Base-by-base conservation (phyloP, 192 early-diverging fungal genomes). In the Pecoramyces ruminantium region DNA sequence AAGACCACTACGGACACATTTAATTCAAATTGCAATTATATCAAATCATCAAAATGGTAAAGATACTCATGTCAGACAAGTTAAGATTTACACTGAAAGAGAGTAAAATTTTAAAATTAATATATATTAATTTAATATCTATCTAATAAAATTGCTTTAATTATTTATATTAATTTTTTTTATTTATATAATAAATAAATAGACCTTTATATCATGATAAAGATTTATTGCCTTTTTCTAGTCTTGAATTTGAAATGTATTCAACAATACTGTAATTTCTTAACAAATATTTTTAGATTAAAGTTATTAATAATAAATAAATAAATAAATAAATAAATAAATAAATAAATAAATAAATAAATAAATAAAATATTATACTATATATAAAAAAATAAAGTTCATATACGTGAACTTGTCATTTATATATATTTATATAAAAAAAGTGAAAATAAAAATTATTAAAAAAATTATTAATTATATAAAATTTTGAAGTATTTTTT, bases 11-110 rank as follows among this genome's bases (percentile, higher is more conserved):
- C 86, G 88, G 13, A 87, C 90, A 0, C 86, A 91, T 82, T 77
- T 92, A 29, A 80, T 96, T 18, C 95, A 95, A 83, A 83, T 96
- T 28, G 86, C 86, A 13, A 85, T 96, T 17, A 80, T 92, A 4
- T 83, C 85, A 9, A 96, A 95, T 81, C 92, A 93, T 79, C 92
- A 92, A 81, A 92, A 93, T 80, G 95, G 95, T 27, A 92, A 92
- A 81, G 95, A 96, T 84, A 93, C 93, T 0, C 95, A 95, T 82
- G 84, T 96, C 29, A 88, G 95, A 29, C 93, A 91, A 77, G 77
- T 95, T 30, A 93, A 92, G 81, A 82, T 94, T 0, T 93, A 85
- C 80, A 84, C 89, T 0, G 86, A 90, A 30, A 86, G 82, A 81
- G 77, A 82, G 91, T 93, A 85, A 87, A 89, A 17, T 17, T 34